Percentiles rank a stretch among this genome's conserved stretches.
These are phyloP conservation scores for Melampsora americana DNA, from an alignment of 1,284 basidiomycete genomes.

Conservation along the genomic window DNA sequence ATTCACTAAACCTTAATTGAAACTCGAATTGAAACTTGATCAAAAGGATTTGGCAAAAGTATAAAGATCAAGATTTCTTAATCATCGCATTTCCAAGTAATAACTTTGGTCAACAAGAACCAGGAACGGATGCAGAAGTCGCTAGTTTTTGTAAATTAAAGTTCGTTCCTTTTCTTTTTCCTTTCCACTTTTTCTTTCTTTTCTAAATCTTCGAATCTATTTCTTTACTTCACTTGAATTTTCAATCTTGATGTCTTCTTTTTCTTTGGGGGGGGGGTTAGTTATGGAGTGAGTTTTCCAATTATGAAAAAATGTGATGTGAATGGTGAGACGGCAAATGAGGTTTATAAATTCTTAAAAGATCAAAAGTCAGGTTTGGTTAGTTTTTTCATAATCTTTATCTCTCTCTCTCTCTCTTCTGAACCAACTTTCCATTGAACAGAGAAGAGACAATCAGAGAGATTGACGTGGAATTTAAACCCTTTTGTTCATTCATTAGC, in stretches of 20 bases:
- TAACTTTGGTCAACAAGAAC: conserved; percentile 39
- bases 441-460: no score
- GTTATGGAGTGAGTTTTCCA: conserved; percentile 32
- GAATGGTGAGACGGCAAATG: conserved; percentile 22
- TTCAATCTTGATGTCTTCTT: not conserved
- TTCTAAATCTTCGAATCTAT: not conserved
- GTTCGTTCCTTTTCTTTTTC: conserved; percentile 8
- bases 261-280: not conserved
- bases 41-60: conserved; percentile 38
- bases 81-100: conserved; percentile 39
- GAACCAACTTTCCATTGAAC: no score
- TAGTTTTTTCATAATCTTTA: no score
- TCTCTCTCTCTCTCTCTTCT: no score
- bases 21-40: no score
- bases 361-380: conserved; percentile 29
- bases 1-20: no score
- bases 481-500: no score
- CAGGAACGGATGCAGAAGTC: conserved; percentile 29
- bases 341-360: conserved; percentile 37
- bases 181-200: not conserved
- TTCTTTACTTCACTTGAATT: not conserved
- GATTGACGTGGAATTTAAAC: no score
- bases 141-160: conserved; percentile 32
- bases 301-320: conserved; percentile 36
- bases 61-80: conserved; percentile 24